Evolutionary conservation across 257 asterid species (phyloP), one percentile per base, ranked within the genome.

Genomic region (Sherardia arvensis): DNA sequence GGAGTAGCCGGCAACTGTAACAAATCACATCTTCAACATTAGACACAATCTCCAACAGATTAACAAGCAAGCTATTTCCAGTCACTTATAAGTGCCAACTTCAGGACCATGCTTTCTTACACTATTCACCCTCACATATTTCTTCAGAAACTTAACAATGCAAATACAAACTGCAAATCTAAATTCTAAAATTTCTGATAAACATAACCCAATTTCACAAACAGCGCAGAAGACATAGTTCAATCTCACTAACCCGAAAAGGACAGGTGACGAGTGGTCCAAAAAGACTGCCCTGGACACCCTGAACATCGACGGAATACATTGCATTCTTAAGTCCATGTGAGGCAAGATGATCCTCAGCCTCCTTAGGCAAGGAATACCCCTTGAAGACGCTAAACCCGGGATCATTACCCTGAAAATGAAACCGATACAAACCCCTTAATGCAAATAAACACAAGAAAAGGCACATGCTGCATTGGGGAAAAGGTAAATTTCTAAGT

Each of bases 311-410:
- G 30, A 87, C 47, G 60, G 90, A 79, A 71, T 90, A 89, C 51
- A 87, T 84, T 18, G 96, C 80, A 80, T 83, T 85, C 74, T 80
- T 85, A 62, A 93, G 94, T 60, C 97, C 99, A 55, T 74, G 89
- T 53, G 91, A 77, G 11, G 96, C 75, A 68, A 93, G 91, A 74
- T 82, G 81, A 28, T 76, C 87, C 85, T 87, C 97, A 56, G 96
- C 85, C 65, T 85, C 85, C 76, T 78, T 82, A 40, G 92, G 71
- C 81, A 93, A 62, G 63, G 83, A 79, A 69, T 87, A 81, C 54
- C 97, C 99, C 83, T 90, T 93, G 60, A 62, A 90, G 59, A 93
- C 88, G 56, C 84, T 80, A 59, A 93, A 51, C 18, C 85, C 63
- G 54, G 89, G 79, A 63, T 87, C 96, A 49, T 78, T 79, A 63